Percentiles rank a stretch among this genome's conserved stretches.
These are phyloP conservation scores for Tricholoma furcatifolium DNA, from an alignment of 768 basidiomycete genomes.

Conservation along the genomic window DNA sequence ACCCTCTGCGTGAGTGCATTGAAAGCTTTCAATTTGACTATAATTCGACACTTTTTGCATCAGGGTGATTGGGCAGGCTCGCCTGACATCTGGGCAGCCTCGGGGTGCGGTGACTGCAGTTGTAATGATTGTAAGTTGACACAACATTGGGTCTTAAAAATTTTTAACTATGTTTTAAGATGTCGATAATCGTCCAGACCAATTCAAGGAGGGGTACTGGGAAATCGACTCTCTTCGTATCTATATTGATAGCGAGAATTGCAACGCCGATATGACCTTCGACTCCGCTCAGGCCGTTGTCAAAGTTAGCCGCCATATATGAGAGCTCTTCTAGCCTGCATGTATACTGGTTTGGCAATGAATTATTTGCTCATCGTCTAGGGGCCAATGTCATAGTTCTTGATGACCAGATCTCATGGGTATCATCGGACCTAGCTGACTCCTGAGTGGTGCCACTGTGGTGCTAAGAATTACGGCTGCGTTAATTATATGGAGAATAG, in stretches of 20 bases:
- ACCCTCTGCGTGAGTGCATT: constrained; percentile 55
- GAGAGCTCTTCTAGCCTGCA: too few species aligned
- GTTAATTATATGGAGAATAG: too few species aligned
- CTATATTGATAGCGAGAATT: constrained; percentile 32
- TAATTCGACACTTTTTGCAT: constrained; percentile 1
- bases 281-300: too few species aligned
- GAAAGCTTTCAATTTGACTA: not conserved
- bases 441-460: too few species aligned
- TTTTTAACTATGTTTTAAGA: constrained; percentile 28
- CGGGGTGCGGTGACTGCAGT: constrained; percentile 37
- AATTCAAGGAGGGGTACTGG: constrained; percentile 69
- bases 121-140: constrained; percentile 47
- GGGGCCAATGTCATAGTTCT: too few species aligned
- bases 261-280: too few species aligned
- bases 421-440: too few species aligned
- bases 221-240: constrained; percentile 60
- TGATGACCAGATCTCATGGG: too few species aligned
- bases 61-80: constrained; percentile 56
- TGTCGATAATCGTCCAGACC: constrained; percentile 57
- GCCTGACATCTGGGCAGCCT: constrained; percentile 25
- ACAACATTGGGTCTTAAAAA: not conserved
- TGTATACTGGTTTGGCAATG: too few species aligned
- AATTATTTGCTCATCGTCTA: too few species aligned
- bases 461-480: too few species aligned
- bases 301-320: too few species aligned